Conservation (phyloP, 176 grass and related monocot genomes). For the Triticum timopheevii region DNA sequence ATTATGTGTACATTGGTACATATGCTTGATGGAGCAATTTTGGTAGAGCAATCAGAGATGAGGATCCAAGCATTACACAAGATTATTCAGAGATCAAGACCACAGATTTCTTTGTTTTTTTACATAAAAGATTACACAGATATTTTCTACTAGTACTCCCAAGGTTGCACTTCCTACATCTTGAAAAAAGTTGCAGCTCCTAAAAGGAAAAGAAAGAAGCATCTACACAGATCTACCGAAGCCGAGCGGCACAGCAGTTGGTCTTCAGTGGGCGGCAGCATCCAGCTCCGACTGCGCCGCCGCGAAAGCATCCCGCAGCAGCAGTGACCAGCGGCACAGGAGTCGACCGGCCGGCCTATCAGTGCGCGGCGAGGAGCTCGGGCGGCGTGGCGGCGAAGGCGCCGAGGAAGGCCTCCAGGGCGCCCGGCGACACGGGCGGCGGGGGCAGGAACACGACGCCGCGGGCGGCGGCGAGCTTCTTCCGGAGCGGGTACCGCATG, state of each 20-base stretch:
- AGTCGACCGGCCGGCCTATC: neutral
- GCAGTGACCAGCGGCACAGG: neutral
- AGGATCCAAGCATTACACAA: neutral
- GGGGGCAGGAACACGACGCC: slow-evolving; percentile 54
- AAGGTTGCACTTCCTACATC: neutral
- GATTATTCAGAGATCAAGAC: neutral
- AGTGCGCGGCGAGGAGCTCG: slow-evolving; percentile 60
- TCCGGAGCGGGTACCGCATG: slow-evolving; percentile 56
- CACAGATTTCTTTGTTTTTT: neutral
- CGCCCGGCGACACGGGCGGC: slow-evolving; percentile 27
- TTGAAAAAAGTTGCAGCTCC: neutral
- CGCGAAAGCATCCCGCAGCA: neutral
- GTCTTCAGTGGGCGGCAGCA: slow-evolving; percentile 35
- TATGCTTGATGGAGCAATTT: neutral
- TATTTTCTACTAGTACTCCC: neutral
- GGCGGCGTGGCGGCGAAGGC: slow-evolving; percentile 11
- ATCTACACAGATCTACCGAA: slow-evolving; percentile 30
- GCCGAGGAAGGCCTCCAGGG: slow-evolving; percentile 16
- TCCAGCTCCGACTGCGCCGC: slow-evolving; percentile 32
- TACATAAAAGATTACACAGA: neutral
- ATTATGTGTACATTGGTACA: too few relatives aligned
- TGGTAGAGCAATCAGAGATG: neutral
- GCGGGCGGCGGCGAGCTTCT: slow-evolving; percentile 68
- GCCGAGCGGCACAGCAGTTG: neutral
- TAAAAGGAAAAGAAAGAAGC: neutral